A percentile compares a stretch with the other conserved stretches of the same genome.
phyloP scores from a whole-genome alignment of 129 eudicot genomes.

The Pseudognaphalium luteoalbum region DNA sequence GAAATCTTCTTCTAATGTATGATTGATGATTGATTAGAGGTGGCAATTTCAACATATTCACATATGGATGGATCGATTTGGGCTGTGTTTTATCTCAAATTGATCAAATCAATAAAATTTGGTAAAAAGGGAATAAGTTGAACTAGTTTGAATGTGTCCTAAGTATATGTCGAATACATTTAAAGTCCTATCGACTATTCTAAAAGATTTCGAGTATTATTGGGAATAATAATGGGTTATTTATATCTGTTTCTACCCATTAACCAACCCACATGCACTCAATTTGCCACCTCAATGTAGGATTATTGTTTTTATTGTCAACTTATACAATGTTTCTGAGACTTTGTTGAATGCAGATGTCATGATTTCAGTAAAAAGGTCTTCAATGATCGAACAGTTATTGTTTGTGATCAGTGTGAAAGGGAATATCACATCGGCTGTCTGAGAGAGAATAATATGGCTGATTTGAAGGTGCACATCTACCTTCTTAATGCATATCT shows the following conservation, averaged over 20 bases:
- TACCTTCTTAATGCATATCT: not conserved
- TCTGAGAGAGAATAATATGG: slow-evolving; percentile 71
- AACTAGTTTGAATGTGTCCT: not conserved
- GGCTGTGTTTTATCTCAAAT: not conserved
- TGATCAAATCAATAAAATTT: not conserved
- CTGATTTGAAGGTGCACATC: slow-evolving; percentile 47
- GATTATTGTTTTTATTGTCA: not conserved
- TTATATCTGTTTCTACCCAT: not conserved
- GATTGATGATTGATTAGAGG: slow-evolving; percentile 5
- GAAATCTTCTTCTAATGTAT: not conserved
- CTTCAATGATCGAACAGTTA: slow-evolving; percentile 89
- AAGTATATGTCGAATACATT: not conserved
- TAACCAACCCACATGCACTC: not conserved
- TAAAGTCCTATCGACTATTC: too few species aligned
- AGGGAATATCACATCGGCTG: slow-evolving; percentile 96
- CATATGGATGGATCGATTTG: not conserved
- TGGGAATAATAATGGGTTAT: not conserved
- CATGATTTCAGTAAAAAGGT: slow-evolving; percentile 74
- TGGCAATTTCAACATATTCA: not conserved
- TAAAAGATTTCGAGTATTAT: not conserved
- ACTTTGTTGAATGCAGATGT: slow-evolving; percentile 48
- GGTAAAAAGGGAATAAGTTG: not conserved
- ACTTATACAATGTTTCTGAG: slow-evolving; percentile 14
- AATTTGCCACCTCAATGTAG: not conserved
- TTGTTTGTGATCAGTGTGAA: slow-evolving; percentile 96